Evolutionary conservation across 148 eudicot genomes (phyloP).

Genomic region (Diospyros lotus): DNA sequence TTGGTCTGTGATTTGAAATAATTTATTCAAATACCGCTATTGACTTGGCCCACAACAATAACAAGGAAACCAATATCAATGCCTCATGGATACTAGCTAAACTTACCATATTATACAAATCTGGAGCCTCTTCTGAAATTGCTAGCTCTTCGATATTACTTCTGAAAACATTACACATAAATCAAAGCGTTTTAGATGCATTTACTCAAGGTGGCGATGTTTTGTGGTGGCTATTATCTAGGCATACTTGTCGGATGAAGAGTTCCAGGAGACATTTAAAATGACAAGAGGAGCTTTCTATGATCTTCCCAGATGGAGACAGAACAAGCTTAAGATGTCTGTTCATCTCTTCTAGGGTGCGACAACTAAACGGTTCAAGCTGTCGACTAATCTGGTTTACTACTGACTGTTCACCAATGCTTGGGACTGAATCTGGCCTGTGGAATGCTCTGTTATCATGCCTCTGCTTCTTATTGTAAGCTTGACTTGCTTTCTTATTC

Average conservation of each 20-base stretch:
- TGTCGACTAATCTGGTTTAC: neutral
- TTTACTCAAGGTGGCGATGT: no score
- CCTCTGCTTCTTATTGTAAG: neutral
- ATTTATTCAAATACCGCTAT: neutral
- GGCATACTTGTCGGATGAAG: constrained; percentile 36
- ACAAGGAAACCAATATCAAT: neutral
- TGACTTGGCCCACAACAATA: no score
- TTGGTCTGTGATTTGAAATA: neutral
- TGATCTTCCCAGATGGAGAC: constrained; percentile 39
- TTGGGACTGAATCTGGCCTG: neutral
- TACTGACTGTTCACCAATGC: neutral
- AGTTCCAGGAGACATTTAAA: constrained; percentile 34
- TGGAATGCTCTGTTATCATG: neutral
- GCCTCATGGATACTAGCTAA: neutral
- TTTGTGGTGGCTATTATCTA: constrained; percentile 6
- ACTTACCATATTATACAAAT: neutral
- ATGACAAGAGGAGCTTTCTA: constrained; percentile 33
- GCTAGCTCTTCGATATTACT: no score
- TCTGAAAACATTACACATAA: no score
- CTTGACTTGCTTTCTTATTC: neutral
- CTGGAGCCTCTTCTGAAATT: no score
- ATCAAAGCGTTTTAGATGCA: no score
- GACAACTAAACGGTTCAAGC: neutral
- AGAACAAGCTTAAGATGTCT: constrained; percentile 34
- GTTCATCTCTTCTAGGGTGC: constrained; percentile 28